Evolutionary conservation across 2,329 filamentous ascomycete genomes (phyloP).

Genomic region (Septoria linicola): DNA sequence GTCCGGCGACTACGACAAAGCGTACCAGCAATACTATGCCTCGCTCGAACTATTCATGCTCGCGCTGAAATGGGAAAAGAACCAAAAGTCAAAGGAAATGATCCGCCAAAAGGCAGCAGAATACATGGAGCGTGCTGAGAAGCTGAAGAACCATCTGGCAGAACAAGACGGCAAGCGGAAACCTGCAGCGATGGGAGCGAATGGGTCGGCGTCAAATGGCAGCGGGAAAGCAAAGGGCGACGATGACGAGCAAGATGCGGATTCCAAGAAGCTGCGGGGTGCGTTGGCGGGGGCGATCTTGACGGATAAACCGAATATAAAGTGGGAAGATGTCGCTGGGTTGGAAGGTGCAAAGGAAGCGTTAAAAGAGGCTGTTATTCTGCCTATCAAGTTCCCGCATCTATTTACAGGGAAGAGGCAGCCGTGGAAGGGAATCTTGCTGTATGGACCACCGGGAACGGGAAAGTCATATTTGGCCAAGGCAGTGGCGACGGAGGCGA

Average conservation of each 20-base stretch:
- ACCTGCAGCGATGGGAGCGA: slow-evolving; percentile 68
- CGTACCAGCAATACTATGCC: slow-evolving; percentile 93
- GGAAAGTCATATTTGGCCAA: slow-evolving; percentile 98
- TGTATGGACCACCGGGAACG: slow-evolving; percentile 94
- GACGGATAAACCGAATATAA: slow-evolving; percentile 91
- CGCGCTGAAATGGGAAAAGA: slow-evolving; percentile 99
- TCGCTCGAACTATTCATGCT: slow-evolving; percentile 98
- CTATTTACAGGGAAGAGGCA: slow-evolving; percentile 94
- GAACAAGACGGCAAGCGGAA: slow-evolving; percentile 69
- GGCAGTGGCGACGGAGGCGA: slow-evolving; percentile 95
- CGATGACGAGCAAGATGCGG: slow-evolving; percentile 69
- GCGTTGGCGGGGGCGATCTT: slow-evolving; percentile 89
- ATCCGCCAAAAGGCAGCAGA: slow-evolving; percentile 92
- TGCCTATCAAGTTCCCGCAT: slow-evolving; percentile 98
- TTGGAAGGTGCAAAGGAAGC: slow-evolving; percentile 93
- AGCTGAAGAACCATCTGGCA: slow-evolving; percentile 86
- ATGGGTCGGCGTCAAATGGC: slow-evolving; percentile 64
- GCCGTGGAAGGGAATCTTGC: slow-evolving; percentile 95
- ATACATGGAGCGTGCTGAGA: slow-evolving; percentile 98
- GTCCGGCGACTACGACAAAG: slow-evolving; percentile 92
- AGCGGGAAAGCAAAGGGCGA: slow-evolving; percentile 64
- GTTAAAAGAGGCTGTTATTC: slow-evolving; percentile 92
- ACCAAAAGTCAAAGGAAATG: slow-evolving; percentile 93
- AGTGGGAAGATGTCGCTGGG: slow-evolving; percentile 97
- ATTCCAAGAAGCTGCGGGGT: slow-evolving; percentile 90